Evolutionary conservation across 805 yeast genomes (phyloP).

Genomic region (Pichia eremophila): DNA sequence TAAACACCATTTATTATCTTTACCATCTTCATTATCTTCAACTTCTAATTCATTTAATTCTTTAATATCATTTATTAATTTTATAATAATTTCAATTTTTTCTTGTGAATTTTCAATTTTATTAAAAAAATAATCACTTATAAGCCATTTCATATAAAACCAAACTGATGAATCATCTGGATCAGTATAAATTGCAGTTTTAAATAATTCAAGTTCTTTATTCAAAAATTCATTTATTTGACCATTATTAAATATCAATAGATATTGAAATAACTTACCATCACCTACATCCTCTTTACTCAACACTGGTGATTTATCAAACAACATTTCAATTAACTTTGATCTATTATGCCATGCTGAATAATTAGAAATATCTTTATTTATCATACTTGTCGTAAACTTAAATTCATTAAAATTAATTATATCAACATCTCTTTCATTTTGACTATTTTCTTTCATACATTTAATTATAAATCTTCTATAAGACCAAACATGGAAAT

Average conservation of each 20-base stretch:
- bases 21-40: constrained; percentile 42
- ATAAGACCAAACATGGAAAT: constrained; percentile 95
- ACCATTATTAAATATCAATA: constrained; percentile 12
- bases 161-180: constrained; percentile 92
- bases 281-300: constrained; percentile 4
- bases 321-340: constrained; percentile 50
- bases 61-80: constrained; percentile 39
- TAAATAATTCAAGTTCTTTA: constrained; percentile 58
- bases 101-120: constrained; percentile 21
- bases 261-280: constrained; percentile 8
- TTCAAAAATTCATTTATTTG: constrained; percentile 27
- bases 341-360: constrained; percentile 95
- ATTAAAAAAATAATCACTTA: constrained; percentile 34
- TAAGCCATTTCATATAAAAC: constrained; percentile 80
- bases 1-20: constrained; percentile 69
- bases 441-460: constrained; percentile 13
- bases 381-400: constrained; percentile 72
- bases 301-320: constrained; percentile 18
- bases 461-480: constrained; percentile 57
- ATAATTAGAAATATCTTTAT: constrained; percentile 78
- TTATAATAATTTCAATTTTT: constrained; percentile 31
- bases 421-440: neutral
- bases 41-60: constrained; percentile 68
- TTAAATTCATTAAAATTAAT: constrained; percentile 48
- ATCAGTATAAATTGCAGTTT: constrained; percentile 84